phyloP scores from a whole-genome alignment of 1,139 yeast genomes.

The Kodamaea ohmeri region DNA sequence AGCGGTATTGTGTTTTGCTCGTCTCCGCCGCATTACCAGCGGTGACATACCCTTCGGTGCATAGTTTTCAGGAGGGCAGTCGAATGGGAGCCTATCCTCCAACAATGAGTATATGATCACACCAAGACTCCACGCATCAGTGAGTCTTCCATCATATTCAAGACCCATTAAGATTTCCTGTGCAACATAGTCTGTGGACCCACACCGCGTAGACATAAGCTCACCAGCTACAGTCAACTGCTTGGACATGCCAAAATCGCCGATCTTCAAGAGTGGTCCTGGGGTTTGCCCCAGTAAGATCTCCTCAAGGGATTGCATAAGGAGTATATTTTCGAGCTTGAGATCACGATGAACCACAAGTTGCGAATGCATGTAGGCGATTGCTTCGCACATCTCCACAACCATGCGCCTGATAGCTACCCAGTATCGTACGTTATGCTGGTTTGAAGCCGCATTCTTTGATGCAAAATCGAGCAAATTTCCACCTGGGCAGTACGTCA shows the following conservation, averaged over 20 bases:
- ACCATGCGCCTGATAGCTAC: slow-evolving; percentile 57
- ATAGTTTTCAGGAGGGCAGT: slow-evolving; percentile 49
- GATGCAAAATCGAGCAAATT: slow-evolving; percentile 66
- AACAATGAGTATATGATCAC: slow-evolving; percentile 80
- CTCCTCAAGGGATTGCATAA: slow-evolving; percentile 39
- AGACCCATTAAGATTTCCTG: slow-evolving; percentile 91
- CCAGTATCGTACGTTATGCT: slow-evolving; percentile 38
- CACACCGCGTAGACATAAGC: slow-evolving; percentile 80
- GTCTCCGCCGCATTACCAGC: slow-evolving; percentile 46
- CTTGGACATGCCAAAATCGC: slow-evolving; percentile 88
- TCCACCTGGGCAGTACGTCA: slow-evolving; percentile 82
- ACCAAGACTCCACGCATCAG: slow-evolving; percentile 94
- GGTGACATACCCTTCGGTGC: slow-evolving; percentile 37
- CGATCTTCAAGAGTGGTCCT: slow-evolving; percentile 55
- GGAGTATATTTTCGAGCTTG: slow-evolving; percentile 75
- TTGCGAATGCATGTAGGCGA: slow-evolving; percentile 66
- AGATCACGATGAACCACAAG: slow-evolving; percentile 82
- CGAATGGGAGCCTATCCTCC: slow-evolving; percentile 89
- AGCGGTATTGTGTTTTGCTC: slow-evolving; percentile 62
- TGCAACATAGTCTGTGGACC: slow-evolving; percentile 92
- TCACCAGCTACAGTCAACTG: slow-evolving; percentile 57
- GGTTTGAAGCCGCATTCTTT: slow-evolving; percentile 22
- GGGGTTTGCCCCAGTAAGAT: slow-evolving; percentile 15
- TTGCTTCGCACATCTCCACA: slow-evolving; percentile 66
- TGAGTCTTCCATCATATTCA: slow-evolving; percentile 82